A percentile compares a stretch with the other conserved stretches of the same genome.
Evolutionary conservation across 805 yeast genomes (phyloP).

Genomic region (Hanseniaspora lindneri): DNA sequence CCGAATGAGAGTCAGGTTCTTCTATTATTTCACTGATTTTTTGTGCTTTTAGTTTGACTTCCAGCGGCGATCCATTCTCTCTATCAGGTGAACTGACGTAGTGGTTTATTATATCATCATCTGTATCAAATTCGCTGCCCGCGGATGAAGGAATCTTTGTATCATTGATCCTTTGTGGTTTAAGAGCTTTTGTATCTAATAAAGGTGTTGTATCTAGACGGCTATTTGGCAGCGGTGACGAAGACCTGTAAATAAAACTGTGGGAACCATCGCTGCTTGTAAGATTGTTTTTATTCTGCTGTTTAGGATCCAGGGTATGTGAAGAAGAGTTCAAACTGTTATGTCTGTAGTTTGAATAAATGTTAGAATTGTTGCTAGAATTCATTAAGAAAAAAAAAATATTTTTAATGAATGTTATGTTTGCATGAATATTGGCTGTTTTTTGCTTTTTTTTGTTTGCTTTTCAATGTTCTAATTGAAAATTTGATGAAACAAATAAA

Average conservation of each 20-base stretch:
- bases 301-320: constrained; percentile 7
- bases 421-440: too few relatives aligned
- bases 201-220: neutral
- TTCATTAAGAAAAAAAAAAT: too few relatives aligned
- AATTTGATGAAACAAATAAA: too few relatives aligned
- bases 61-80: neutral
- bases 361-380: neutral
- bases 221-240: neutral
- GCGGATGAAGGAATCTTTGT: neutral
- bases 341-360: neutral
- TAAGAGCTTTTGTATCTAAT: neutral
- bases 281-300: too few relatives aligned
- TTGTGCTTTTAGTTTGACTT: neutral
- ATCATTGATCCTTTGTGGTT: neutral
- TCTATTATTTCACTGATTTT: neutral
- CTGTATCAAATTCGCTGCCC: constrained; percentile 1
- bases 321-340: neutral
- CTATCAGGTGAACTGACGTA: neutral
- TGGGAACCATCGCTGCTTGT: too few relatives aligned
- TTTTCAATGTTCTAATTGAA: too few relatives aligned
- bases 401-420: too few relatives aligned
- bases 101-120: constrained; percentile 12
- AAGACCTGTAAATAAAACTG: constrained; percentile 1
- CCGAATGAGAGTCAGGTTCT: too few relatives aligned
- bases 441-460: too few relatives aligned